Evolutionary conservation across 805 yeast species (phyloP), one percentile per base, ranked within the genome.

Genomic region (Schwanniomyces occidentalis): DNA sequence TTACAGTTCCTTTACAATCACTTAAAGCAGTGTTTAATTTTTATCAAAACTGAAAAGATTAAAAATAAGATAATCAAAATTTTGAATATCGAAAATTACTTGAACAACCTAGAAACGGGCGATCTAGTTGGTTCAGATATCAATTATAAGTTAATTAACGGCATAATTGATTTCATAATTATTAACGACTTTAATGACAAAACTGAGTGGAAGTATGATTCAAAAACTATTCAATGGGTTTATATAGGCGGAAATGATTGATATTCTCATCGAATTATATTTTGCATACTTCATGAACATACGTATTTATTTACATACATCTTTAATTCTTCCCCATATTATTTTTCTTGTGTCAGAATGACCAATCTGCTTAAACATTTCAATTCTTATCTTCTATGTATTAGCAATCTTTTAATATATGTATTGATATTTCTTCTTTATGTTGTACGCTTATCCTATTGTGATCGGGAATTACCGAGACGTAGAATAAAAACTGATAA

Each of bases 201-300:
- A 18, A n/a, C 21, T 2, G 19, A 29, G 14, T 61, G 67, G 67
- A 40, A 23, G 17, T 60, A 55, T 31, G 51, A 54, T 31, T 30
- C 40, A 3, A 36, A 35, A 17, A 26, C 35, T 15, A 28, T 33
- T 14, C 45, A 44, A 31, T 55, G 61, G 61, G 17, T 15, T 14
- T 46, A 36, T 35, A 34, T 30, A 15, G 40, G 27, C 13, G 6
- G 8, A n/a, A n/a, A n/a, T n/a, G n/a, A n/a, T n/a, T n/a, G n/a
- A n/a, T n/a, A n/a, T n/a, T n/a, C n/a, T n/a, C n/a, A n/a, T n/a
- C n/a, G n/a, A n/a, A n/a, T n/a, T n/a, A n/a, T n/a, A n/a, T n/a
- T n/a, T n/a, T n/a, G n/a, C n/a, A n/a, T n/a, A n/a, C n/a, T n/a
- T n/a, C n/a, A n/a, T n/a, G n/a, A n/a, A n/a, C n/a, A n/a, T n/a